Evolutionary conservation across 768 basidiomycete species (phyloP), one percentile per base, ranked within the genome.

Genomic region (Boletales sp.): DNA sequence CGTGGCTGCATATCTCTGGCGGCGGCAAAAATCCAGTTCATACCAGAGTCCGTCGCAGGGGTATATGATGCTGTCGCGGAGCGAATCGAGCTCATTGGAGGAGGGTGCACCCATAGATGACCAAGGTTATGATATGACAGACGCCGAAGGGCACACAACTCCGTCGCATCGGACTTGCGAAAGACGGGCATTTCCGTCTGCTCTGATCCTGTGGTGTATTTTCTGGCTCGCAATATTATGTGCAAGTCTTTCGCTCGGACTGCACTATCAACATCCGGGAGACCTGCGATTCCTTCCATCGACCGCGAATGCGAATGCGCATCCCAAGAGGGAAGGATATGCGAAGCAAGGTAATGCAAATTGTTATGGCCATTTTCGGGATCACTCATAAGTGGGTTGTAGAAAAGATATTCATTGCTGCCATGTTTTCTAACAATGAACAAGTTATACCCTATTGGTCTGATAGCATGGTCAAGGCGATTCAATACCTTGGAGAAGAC

Each of bases 341-440:
- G 53, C 9, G 4, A 55, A 55, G 15, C 46, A 48, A 28, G 61
- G 61, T 61, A 18, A 43, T 5, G 36, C 5, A 9, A 6, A 34
- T 12, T 30, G 12, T 17, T 21, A 1, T 1, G 1, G 8, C 1
- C 8, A 2, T 15, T 3, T 30, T 10, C 12, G 2, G 6, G 19
- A 10, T 18, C n/a, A 17, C 43, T 45, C 2, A 56, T 7, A 1
- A 11, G 2, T 11, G 1, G 12, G 11, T 34, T 30, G 8, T 1
- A 62, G 62, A 57, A 17, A 54, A 49, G 8, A 49, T 64, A 10
- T 62, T 15, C 15, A 48, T 62, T 12, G 55, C 46, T 0, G 73
- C 71, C 3, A 70, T 74, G 62, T 71, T 77, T 52, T 67, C 62
- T 59, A 64, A 75, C 45, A 73, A 74, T 36, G 59, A 68, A 46